Evolutionary conservation across 2,329 filamentous ascomycete species (phyloP), one percentile per base, ranked within the genome.

Genomic region (Knoxdaviesia proteae): DNA sequence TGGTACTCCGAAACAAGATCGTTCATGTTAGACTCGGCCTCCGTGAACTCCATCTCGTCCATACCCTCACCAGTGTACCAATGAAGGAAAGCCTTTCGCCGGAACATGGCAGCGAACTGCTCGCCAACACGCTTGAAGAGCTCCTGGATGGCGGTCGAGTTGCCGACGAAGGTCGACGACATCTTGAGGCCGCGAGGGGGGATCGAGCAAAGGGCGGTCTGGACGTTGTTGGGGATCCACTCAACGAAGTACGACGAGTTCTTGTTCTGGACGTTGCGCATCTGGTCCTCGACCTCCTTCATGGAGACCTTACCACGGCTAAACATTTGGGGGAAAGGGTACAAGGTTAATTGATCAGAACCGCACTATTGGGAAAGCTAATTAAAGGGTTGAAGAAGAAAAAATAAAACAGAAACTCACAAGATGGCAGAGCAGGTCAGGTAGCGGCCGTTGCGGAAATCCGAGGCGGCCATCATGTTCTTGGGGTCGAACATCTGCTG

Each of bases 1-100:
- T 96, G 90, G 74, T 98, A 98, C 68, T 98, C 90, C 48, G 86
- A 93, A 57, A 98, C 88, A 61, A 98, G 72, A 66, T 98, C 90
- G 74, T 98, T 96, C 90, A 98, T 96, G 76, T 98, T 98, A 69
- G 84, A 93, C 80, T 98, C 90, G 56, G 90, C 90, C 77, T 98
- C 90, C 61, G 90, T 98, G 74, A 98, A 98, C 73, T 98, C 90
- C 90, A 98, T 96, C 80, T 98, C 90, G 69, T 98, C 90, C 90
- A 98, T 98, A 71, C 90, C 90, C 77, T 98, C 90, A 61, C 87
- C 87, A 77, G 90, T 98, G 72, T 98, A 98, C 90, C 90, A 98
- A 74, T 96, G 90, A 77, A 98, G 84, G 86, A 98, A 98, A 79
- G 90, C 90, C 83, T 96, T 98, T 70, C 90, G 86, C 71, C 90